These are phyloP conservation scores for Podochytrium sp. DNA, from an alignment of 192 early-diverging fungal species.

Conservation along the genomic window DNA sequence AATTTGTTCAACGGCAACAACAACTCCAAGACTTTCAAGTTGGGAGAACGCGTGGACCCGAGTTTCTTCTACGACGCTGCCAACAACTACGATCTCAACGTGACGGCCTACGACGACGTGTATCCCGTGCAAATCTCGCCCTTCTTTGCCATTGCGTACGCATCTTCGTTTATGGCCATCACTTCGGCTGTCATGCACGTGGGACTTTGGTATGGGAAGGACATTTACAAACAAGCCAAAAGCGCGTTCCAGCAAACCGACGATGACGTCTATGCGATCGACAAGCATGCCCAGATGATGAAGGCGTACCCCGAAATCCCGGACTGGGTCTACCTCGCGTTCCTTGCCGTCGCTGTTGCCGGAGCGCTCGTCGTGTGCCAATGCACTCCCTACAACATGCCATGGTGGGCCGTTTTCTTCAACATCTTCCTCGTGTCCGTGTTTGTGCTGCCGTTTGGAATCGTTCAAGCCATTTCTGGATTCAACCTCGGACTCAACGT, in stretches of 20 bases:
- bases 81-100: conserved; percentile 22
- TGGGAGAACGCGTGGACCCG: neutral
- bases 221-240: neutral
- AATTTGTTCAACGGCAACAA: conserved; percentile 12
- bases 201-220: conserved; percentile 43
- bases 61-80: conserved; percentile 16
- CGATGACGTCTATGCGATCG: conserved; percentile 21
- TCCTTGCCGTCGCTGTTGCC: conserved; percentile 43
- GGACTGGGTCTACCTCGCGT: conserved; percentile 56
- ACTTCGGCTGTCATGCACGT: conserved; percentile 65
- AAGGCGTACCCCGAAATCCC: conserved; percentile 47
- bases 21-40: neutral
- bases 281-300: conserved; percentile 46
- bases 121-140: conserved; percentile 23
- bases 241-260: conserved; percentile 6
- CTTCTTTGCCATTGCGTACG: conserved; percentile 34
- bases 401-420: conserved; percentile 70
- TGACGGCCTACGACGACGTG: conserved; percentile 29
- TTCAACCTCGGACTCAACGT: conserved; percentile 58
- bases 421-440: conserved; percentile 20
- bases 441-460: conserved; percentile 59
- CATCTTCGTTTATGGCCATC: conserved; percentile 48
- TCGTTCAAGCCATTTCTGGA: conserved; percentile 70
- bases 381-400: conserved; percentile 63
- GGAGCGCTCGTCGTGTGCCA: neutral